A percentile compares a stretch with the other conserved stretches of the same genome.
Evolutionary conservation across 495 filamentous ascomycete species (phyloP).

Genomic region (Penicillium desertorum): DNA sequence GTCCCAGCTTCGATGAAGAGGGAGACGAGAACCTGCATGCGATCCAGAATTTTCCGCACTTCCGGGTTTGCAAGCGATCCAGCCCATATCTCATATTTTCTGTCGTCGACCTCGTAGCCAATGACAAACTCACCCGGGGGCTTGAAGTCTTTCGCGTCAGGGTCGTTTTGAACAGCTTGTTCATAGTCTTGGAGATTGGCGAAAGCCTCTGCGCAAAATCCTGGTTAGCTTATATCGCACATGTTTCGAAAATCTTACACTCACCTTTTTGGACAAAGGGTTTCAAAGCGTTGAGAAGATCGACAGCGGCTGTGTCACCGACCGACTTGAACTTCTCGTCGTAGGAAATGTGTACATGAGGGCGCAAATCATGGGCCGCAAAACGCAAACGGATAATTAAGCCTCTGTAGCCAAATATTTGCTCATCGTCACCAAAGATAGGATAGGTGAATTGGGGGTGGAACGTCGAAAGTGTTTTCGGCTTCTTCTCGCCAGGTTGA

Average conservation of each 20-base stretch:
- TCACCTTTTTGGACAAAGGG: constrained; percentile 67
- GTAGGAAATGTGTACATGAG: constrained; percentile 69
- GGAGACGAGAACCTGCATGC: constrained; percentile 78
- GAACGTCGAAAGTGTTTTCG: constrained; percentile 64
- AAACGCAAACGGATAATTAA: constrained; percentile 75
- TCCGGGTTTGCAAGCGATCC: constrained; percentile 55
- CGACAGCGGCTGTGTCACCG: constrained; percentile 66
- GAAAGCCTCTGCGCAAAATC: constrained; percentile 55
- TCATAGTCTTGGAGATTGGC: constrained; percentile 59
- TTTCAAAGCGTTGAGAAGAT: constrained; percentile 64
- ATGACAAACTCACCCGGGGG: constrained; percentile 59
- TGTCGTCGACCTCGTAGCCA: constrained; percentile 49
- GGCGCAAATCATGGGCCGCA: constrained; percentile 76
- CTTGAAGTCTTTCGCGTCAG: constrained; percentile 55
- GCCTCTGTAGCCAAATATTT: constrained; percentile 84
- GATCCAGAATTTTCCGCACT: constrained; percentile 65
- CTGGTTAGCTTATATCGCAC: background rate
- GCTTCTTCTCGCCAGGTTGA: constrained; percentile 52
- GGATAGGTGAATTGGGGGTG: constrained; percentile 85
- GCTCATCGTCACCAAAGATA: constrained; percentile 88
- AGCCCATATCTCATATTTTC: constrained; percentile 62
- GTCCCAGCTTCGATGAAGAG: constrained; percentile 91
- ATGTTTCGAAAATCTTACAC: constrained; percentile 12
- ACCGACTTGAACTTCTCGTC: constrained; percentile 70
- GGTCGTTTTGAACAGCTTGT: constrained; percentile 52